Evolutionary conservation across 768 basidiomycete genomes (phyloP).

Genomic region (Trametopsis cervina): DNA sequence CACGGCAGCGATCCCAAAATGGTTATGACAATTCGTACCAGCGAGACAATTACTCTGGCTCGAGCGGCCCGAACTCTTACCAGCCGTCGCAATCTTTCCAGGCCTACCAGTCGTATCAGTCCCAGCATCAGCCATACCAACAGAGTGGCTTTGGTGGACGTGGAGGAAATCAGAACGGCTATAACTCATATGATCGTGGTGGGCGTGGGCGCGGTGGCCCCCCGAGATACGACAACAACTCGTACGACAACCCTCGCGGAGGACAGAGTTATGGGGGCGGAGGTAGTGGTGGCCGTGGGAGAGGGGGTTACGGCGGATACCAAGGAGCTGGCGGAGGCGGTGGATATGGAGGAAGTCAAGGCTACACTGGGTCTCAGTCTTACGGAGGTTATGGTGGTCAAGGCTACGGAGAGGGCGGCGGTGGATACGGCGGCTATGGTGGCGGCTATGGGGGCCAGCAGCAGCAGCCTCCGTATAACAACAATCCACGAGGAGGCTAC

Average conservation of each 20-base stretch:
- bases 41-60: not conserved
- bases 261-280: constrained; percentile 22
- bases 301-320: constrained; percentile 25
- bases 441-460: constrained; percentile 14
- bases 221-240: constrained; percentile 16
- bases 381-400: constrained; percentile 27
- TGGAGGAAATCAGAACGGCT: constrained; percentile 2
- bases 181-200: constrained; percentile 16
- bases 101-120: constrained; percentile 5
- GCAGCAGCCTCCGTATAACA: constrained; percentile 29
- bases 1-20: constrained; percentile 5
- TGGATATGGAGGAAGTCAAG: constrained; percentile 27
- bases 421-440: constrained; percentile 29
- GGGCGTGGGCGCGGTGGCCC: constrained; percentile 27
- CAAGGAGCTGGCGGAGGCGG: constrained; percentile 19
- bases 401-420: constrained; percentile 21
- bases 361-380: constrained; percentile 20
- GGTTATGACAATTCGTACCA: constrained; percentile 7
- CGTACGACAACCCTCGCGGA: constrained; percentile 23
- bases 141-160: constrained; percentile 14
- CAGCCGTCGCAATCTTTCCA: constrained; percentile 5
- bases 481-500: constrained; percentile 21
- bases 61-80: not conserved
- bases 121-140: constrained; percentile 19
- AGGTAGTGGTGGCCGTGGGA: constrained; percentile 25